Conservation (phyloP, 1,284 basidiomycete species). For the Ustilago crameri region DNA sequence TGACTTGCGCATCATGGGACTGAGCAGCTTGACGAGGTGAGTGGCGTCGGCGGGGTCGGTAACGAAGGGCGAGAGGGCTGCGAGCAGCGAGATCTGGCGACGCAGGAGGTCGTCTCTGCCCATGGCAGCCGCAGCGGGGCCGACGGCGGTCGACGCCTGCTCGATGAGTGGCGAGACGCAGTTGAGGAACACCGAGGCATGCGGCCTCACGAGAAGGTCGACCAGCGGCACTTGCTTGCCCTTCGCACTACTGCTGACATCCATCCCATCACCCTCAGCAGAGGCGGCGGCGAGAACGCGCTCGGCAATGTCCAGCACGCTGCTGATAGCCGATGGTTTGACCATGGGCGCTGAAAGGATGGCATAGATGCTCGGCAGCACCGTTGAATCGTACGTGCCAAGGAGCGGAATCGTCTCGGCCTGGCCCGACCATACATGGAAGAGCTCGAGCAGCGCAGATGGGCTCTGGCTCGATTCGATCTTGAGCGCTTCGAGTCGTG, state of each 20-base stretch:
- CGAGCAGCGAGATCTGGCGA: constrained; percentile 83
- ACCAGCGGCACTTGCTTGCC: constrained; percentile 13
- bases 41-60: constrained; percentile 79
- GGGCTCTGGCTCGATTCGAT: constrained; percentile 91
- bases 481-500: constrained; percentile 80
- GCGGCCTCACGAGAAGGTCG: constrained; percentile 75
- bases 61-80: constrained; percentile 81
- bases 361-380: constrained; percentile 82
- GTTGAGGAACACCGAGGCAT: constrained; percentile 80
- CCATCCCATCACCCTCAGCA: constrained; percentile 25
- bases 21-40: constrained; percentile 79
- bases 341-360: constrained; percentile 85
- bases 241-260: constrained; percentile 13
- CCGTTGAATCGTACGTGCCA: constrained; percentile 76
- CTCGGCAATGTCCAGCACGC: constrained; percentile 88
- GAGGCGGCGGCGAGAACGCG: constrained; percentile 72
- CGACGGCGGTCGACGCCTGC: constrained; percentile 73
- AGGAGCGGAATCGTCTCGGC: constrained; percentile 76
- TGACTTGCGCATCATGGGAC: constrained; percentile 83
- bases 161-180: constrained; percentile 74
- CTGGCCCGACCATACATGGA: constrained; percentile 80
- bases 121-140: constrained; percentile 72
- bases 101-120: constrained; percentile 79
- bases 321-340: constrained; percentile 83
- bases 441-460: constrained; percentile 86